Evolutionary conservation across 768 basidiomycete species (phyloP).

Genomic region (Tulasnella sp.): DNA sequence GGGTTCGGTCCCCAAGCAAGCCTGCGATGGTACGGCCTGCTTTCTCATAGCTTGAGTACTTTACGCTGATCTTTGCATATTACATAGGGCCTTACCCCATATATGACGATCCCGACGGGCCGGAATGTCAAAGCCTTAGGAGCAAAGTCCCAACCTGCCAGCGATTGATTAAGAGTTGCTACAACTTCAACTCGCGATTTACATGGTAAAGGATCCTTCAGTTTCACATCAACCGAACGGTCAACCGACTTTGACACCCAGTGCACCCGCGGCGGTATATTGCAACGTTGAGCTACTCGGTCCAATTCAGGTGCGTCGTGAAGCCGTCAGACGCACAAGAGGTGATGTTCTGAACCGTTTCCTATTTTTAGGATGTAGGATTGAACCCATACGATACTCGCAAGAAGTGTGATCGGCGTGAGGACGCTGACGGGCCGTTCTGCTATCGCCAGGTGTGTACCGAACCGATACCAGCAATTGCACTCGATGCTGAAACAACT

Average conservation of each 20-base stretch:
- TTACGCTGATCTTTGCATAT: slow-evolving; percentile 34
- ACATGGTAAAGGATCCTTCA: slow-evolving; percentile 41
- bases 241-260: neutral
- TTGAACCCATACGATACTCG: neutral
- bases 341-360: slow-evolving; percentile 12
- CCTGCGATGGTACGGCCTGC: slow-evolving; percentile 52
- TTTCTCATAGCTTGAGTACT: slow-evolving; percentile 19
- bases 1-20: slow-evolving; percentile 72
- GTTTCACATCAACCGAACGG: neutral
- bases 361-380: slow-evolving; percentile 40
- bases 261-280: slow-evolving; percentile 71
- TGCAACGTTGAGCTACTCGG: slow-evolving; percentile 71
- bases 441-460: slow-evolving; percentile 51
- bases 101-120: slow-evolving; percentile 60
- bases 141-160: slow-evolving; percentile 71
- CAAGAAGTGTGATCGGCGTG: slow-evolving; percentile 59
- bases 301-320: slow-evolving; percentile 61
- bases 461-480: neutral
- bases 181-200: slow-evolving; percentile 54
- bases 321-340: neutral
- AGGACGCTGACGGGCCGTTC: slow-evolving; percentile 46
- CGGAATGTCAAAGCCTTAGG: slow-evolving; percentile 60
- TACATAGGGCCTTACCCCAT: slow-evolving; percentile 63
- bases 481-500: slow-evolving; percentile 38
- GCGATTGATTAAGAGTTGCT: slow-evolving; percentile 67